Evolutionary conservation across 148 eudicot genomes (phyloP).

Genomic region (Euryodendron excelsum): DNA sequence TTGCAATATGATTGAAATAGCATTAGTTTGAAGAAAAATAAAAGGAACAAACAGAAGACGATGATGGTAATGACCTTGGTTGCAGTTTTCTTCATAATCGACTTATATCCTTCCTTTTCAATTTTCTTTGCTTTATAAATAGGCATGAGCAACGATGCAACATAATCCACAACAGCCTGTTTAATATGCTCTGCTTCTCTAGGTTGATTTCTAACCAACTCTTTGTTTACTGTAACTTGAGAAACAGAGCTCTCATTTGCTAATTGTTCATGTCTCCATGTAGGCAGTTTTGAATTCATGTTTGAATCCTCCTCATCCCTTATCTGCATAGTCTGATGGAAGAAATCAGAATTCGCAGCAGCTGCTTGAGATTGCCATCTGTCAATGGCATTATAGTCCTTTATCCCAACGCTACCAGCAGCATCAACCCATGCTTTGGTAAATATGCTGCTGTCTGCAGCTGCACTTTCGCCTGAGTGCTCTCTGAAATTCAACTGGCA

Average conservation of each 20-base stretch:
- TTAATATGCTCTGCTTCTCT: slow-evolving; percentile 74
- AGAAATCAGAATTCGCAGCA: slow-evolving; percentile 85
- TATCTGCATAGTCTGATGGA: slow-evolving; percentile 39
- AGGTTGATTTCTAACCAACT: slow-evolving; percentile 51
- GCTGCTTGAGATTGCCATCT: slow-evolving; percentile 99
- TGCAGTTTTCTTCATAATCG: slow-evolving; percentile 96
- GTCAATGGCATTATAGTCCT: slow-evolving; percentile 89
- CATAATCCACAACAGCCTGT: slow-evolving; percentile 87
- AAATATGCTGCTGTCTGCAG: slow-evolving; percentile 68
- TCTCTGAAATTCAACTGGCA: slow-evolving; percentile 62
- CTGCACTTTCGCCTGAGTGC: slow-evolving; percentile 84
- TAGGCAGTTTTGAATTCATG: slow-evolving; percentile 40
- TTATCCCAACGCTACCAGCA: slow-evolving; percentile 67
- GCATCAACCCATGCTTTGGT: slow-evolving; percentile 99
- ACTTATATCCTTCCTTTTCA: slow-evolving; percentile 88
- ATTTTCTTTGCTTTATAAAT: slow-evolving; percentile 87
- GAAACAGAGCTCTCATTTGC: slow-evolving; percentile 78
- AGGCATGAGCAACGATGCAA: slow-evolving; percentile 93
- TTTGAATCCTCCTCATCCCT: slow-evolving; percentile 89
- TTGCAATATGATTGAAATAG: background rate
- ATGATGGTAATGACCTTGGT: slow-evolving; percentile 59
- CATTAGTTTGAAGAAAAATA: background rate
- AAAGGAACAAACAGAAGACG: too few species aligned
- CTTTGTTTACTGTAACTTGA: slow-evolving; percentile 80
- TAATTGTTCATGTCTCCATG: slow-evolving; percentile 34